Conservation (phyloP, 2,329 filamentous ascomycete species). For the Scedosporium dehoogii region DNA sequence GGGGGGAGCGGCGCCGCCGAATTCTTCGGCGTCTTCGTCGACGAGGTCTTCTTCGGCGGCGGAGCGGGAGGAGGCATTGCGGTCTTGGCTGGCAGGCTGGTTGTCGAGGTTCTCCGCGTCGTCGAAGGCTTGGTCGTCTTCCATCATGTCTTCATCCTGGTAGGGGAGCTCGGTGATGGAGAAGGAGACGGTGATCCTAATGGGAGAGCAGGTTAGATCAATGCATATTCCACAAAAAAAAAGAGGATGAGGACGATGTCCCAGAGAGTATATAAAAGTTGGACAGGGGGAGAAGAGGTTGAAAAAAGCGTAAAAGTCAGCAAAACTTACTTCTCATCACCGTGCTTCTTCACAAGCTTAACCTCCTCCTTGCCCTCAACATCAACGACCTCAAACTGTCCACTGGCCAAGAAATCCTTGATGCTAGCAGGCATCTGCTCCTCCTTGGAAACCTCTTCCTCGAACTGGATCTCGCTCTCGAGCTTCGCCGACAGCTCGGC, state of each 20-base stretch:
- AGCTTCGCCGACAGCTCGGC: conserved; percentile 81
- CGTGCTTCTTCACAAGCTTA: conserved; percentile 69
- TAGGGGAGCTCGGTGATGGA: conserved; percentile 73
- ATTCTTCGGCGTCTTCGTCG: conserved; percentile 38
- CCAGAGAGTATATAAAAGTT: not conserved
- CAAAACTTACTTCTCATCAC: conserved; percentile 69
- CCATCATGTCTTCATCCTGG: conserved; percentile 49
- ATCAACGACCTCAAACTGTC: conserved; percentile 75
- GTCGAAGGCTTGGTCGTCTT: conserved; percentile 43
- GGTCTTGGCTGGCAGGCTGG: conserved; percentile 39
- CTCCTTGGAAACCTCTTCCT: conserved; percentile 67
- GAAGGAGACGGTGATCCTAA: conserved; percentile 65
- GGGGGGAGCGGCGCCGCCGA: conserved; percentile 55
- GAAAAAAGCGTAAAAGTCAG: no score
- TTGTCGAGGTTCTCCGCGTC: conserved; percentile 40
- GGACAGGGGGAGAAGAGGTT: not conserved
- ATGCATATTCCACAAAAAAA: conserved; percentile 5
- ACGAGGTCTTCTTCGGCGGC: conserved; percentile 42
- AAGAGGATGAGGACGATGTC: not conserved
- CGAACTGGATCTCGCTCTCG: conserved; percentile 71
- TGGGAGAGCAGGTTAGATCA: not conserved
- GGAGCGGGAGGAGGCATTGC: conserved; percentile 42
- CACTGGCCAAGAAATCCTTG: conserved; percentile 81
- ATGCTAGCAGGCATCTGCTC: conserved; percentile 66
- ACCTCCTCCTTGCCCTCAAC: conserved; percentile 80